Conservation (phyloP, 768 basidiomycete species). For the Boletellus ananiceps region DNA sequence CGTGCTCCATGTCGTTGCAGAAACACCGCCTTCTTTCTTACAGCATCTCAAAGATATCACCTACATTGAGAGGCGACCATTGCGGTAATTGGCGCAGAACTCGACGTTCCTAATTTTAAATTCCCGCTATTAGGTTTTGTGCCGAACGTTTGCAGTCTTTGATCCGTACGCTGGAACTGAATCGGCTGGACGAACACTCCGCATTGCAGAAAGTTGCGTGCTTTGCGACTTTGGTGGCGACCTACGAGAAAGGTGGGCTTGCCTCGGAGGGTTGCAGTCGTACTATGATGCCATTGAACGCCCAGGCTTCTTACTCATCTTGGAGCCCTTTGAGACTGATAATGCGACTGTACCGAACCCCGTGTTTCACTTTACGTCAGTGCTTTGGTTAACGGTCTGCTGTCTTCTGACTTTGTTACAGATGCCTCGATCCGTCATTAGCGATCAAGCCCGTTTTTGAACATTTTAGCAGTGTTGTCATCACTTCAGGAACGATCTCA, state of each 20-base stretch:
- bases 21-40: conserved; percentile 93
- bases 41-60: conserved; percentile 99
- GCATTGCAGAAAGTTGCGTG: conserved; percentile 92
- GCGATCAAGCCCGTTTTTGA: conserved; percentile 98
- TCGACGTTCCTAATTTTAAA: neutral
- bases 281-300: neutral
- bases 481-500: conserved; percentile 97
- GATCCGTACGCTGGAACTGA: conserved; percentile 87
- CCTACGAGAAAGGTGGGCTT: conserved; percentile 87
- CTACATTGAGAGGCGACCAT: conserved; percentile 90
- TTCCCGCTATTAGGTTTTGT: conserved; percentile 65
- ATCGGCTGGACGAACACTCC: conserved; percentile 84
- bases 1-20: conserved; percentile 97
- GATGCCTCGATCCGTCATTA: conserved; percentile 94
- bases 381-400: conserved; percentile 8
- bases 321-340: conserved; percentile 98
- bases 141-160: conserved; percentile 93
- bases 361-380: conserved; percentile 95
- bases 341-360: conserved; percentile 98
- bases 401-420: conserved; percentile 31
- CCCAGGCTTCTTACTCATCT: conserved; percentile 88
- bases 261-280: neutral
- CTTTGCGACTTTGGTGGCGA: conserved; percentile 95
- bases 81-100: conserved; percentile 54
- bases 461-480: conserved; percentile 95